phyloP scores from a whole-genome alignment of 768 basidiomycete genomes.

The Melanogaster broomeanus region DNA sequence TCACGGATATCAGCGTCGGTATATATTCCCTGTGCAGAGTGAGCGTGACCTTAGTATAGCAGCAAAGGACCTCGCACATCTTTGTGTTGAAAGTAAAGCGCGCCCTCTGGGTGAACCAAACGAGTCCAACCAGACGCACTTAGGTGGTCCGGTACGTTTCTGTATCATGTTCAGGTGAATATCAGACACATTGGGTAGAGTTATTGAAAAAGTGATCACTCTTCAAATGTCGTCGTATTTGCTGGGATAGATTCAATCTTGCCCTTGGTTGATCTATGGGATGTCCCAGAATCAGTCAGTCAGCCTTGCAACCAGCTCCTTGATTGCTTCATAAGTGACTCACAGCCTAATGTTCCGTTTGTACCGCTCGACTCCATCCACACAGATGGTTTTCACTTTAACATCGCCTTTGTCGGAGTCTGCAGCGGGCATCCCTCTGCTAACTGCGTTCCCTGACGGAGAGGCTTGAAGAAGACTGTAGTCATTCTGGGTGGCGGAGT shows the following conservation, averaged over 20 bases:
- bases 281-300: background rate
- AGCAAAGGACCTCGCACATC: slow-evolving; percentile 30
- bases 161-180: background rate
- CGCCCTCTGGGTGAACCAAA: slow-evolving; percentile 54
- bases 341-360: background rate
- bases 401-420: background rate
- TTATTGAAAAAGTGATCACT: background rate
- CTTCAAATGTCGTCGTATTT: background rate
- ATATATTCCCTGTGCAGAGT: slow-evolving; percentile 38
- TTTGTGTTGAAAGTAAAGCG: slow-evolving; percentile 47
- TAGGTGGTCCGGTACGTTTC: background rate
- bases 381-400: background rate
- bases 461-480: too few relatives aligned
- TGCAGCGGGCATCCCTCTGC: background rate
- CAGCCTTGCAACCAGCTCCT: background rate
- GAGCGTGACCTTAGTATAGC: background rate
- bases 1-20: slow-evolving; percentile 53
- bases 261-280: background rate
- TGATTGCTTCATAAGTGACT: background rate
- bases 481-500: too few relatives aligned
- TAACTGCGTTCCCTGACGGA: background rate
- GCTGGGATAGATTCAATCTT: background rate
- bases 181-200: background rate
- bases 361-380: background rate
- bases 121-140: slow-evolving; percentile 41